These are phyloP conservation scores for Alliaria petiolata DNA, from an alignment of 345 rosid genomes.

Conservation along the genomic window DNA sequence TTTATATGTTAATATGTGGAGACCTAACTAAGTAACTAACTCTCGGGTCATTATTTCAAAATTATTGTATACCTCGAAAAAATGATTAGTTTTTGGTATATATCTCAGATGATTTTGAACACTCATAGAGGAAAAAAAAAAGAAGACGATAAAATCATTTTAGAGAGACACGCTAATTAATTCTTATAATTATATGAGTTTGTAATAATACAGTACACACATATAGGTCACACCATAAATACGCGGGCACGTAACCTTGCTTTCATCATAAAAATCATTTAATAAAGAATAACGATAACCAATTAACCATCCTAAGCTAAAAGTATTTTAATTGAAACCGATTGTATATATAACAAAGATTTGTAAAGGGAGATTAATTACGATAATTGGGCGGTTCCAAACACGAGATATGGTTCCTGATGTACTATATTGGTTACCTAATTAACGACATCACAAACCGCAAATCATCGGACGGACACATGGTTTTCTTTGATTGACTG, in stretches of 20 bases:
- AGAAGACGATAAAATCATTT: too few relatives aligned
- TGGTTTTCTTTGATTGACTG: neutral
- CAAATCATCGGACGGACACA: constrained; percentile 5
- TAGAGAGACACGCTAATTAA: too few relatives aligned
- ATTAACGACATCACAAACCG: neutral
- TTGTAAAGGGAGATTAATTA: neutral
- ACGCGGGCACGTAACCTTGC: constrained; percentile 5
- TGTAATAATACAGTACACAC: too few relatives aligned
- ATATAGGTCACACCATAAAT: neutral
- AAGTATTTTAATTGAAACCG: neutral
- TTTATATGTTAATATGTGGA: neutral
- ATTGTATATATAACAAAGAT: neutral
- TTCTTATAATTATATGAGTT: too few relatives aligned
- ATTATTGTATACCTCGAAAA: neutral
- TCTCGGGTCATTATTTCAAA: neutral
- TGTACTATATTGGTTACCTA: constrained; percentile 26
- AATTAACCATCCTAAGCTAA: neutral
- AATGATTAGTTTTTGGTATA: neutral
- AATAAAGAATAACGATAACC: neutral
- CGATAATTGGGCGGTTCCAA: constrained; percentile 27
- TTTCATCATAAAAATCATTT: neutral
- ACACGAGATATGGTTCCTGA: constrained; percentile 7
- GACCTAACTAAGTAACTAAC: neutral
- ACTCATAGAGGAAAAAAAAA: neutral
- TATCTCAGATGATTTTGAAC: neutral